Base-by-base conservation (phyloP, 495 filamentous ascomycete genomes). In the Neurospora cerealis region DNA sequence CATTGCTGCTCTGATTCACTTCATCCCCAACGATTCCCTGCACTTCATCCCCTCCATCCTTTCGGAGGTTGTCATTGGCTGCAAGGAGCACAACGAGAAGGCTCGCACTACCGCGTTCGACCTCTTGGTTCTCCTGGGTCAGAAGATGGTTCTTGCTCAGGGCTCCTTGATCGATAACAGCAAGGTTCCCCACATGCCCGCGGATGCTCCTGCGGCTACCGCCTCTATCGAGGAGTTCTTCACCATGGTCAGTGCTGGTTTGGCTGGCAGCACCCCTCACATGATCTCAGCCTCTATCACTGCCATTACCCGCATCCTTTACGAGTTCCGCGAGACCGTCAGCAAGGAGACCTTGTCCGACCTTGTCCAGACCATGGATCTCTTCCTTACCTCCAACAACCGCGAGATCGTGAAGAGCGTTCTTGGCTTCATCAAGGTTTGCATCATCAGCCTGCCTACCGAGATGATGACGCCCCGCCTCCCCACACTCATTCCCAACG, bases 51-150 rank as follows among this genome's bases (percentile, higher is more conserved):
- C 96, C 3, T 88, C 92, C 8, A 88, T 98, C 38, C 87, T 99
- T 32, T 92, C 94, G 2, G 96, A 99, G 83, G 93, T 97, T 36
- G 93, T 98, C 46, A 91, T 99, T 69, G 92, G 93, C 69, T 92
- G 93, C 82, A 99, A 99, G 83, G 96, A 98, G 82, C 91, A 95
- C 78, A 98, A 98, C 81, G 95, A 99, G 80, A 93, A 93, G 79
- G 93, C 96, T 0, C 87, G 96, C 54, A 93, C 91, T 28, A 88
- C 90, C 1, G 95, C 96, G 0, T 99, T 98, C 77, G 93, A 97
- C 62, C 86, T 99, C 17, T 88, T 99, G 39, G 92, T 99, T 24
- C 86, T 91, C 62, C 94, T 99, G 89, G 93, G 93, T 32, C 88
- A 93, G 78, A 91, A 89, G 75, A 93, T 98, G 83, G 86, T 80